Evolutionary conservation across 2,329 filamentous ascomycete genomes (phyloP).

Genomic region (Domatiomyces catenatus): DNA sequence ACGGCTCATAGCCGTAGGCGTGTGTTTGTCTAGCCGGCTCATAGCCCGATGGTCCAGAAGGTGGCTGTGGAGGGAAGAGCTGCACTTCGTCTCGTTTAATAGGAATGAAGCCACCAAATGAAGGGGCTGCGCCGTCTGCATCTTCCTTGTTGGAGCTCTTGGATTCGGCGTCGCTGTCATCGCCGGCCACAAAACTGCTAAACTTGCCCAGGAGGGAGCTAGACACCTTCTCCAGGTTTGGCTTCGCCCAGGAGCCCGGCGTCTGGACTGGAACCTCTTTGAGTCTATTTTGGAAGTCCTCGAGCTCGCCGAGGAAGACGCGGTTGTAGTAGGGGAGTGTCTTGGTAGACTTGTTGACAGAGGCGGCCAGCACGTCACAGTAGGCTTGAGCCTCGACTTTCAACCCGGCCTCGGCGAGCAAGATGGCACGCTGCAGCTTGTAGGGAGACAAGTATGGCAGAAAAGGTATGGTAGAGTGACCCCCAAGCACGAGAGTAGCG

Average conservation of each 20-base stretch:
- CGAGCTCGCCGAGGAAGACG: constrained; percentile 56
- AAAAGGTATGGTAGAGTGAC: constrained; percentile 35
- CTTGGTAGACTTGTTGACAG: constrained; percentile 66
- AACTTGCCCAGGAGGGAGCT: constrained; percentile 83
- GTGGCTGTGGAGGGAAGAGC: not conserved
- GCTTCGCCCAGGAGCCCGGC: constrained; percentile 75
- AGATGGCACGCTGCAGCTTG: constrained; percentile 76
- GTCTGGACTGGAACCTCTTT: constrained; percentile 73
- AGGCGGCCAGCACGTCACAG: constrained; percentile 64
- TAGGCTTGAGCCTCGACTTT: constrained; percentile 76
- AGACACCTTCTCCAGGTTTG: constrained; percentile 89
- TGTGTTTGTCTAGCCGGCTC: no score
- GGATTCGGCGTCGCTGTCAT: constrained; percentile 56
- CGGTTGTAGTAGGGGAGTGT: constrained; percentile 75
- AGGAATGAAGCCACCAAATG: constrained; percentile 5
- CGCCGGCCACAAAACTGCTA: constrained; percentile 89
- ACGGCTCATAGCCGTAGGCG: no score
- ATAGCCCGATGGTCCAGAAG: not conserved
- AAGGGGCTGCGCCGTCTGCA: constrained; percentile 31
- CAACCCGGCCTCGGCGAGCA: constrained; percentile 69
- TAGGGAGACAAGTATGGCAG: constrained; percentile 77
- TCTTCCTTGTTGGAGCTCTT: constrained; percentile 46
- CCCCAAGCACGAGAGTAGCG: constrained; percentile 54
- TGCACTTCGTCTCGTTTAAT: not conserved
- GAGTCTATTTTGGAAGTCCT: constrained; percentile 69